A percentile compares a stretch with the other conserved stretches of the same genome.
phyloP scores from a whole-genome alignment of 2,329 filamentous ascomycete genomes.

The Colletotrichum sp. region DNA sequence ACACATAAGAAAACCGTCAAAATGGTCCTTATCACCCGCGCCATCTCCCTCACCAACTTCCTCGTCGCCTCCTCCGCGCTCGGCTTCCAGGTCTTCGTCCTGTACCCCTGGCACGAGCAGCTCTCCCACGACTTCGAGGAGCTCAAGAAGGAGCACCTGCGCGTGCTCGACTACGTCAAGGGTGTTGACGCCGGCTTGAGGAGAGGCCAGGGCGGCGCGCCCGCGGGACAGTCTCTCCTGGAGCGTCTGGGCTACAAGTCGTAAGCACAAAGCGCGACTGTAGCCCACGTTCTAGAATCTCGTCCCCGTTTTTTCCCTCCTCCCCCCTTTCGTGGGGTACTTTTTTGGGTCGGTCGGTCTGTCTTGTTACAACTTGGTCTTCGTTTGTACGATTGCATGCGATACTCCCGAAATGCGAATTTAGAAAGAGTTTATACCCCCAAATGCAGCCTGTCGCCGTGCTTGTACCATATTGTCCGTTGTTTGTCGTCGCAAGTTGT shows the following conservation, averaged over 20 bases:
- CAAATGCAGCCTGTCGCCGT: neutral
- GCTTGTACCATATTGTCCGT: neutral
- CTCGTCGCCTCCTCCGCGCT: constrained; percentile 68
- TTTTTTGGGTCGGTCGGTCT: neutral
- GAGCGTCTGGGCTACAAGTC: constrained; percentile 24
- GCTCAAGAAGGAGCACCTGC: constrained; percentile 62
- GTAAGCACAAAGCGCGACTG: neutral
- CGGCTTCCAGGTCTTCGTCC: constrained; percentile 70
- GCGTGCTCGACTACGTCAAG: constrained; percentile 42
- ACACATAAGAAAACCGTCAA: neutral
- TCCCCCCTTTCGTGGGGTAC: neutral
- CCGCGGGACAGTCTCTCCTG: constrained; percentile 17
- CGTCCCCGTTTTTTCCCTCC: neutral
- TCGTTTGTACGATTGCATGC: constrained; percentile 6
- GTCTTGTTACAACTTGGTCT: neutral
- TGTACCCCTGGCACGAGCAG: constrained; percentile 75
- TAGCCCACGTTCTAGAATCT: neutral
- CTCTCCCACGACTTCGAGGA: constrained; percentile 66
- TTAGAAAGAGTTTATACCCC: neutral
- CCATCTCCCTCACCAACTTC: constrained; percentile 69
- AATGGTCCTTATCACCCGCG: constrained; percentile 43
- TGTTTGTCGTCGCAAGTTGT: neutral
- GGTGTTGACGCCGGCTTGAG: constrained; percentile 20
- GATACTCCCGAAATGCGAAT: constrained; percentile 2
- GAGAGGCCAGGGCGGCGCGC: constrained; percentile 14